Conservation (phyloP, 805 yeast species). For the Nakazawaea wickerhamii region DNA sequence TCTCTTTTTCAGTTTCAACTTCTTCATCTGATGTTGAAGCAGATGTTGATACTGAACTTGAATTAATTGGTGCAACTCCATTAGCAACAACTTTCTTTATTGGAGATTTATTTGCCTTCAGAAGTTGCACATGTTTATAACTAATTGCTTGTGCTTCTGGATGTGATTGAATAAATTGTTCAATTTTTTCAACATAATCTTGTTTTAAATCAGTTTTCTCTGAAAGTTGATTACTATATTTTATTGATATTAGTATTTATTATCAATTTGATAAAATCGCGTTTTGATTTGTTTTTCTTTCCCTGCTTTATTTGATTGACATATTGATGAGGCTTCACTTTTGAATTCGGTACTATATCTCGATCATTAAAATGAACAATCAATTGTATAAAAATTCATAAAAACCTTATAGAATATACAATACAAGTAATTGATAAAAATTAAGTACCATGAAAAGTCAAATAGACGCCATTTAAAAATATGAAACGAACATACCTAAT, state of each 20-base stretch:
- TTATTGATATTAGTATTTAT: background rate
- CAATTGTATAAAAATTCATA: no score
- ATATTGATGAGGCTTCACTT: background rate
- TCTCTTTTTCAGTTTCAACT: slow-evolving; percentile 7
- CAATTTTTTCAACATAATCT: slow-evolving; percentile 12
- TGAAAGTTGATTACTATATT: slow-evolving; percentile 11
- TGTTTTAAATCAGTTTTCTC: slow-evolving; percentile 14
- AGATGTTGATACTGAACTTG: background rate
- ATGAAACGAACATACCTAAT: slow-evolving; percentile 9
- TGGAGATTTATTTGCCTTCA: slow-evolving; percentile 10
- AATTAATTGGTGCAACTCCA: background rate
- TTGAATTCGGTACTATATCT: no score
- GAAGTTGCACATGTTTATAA: slow-evolving; percentile 5
- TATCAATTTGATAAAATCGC: background rate
- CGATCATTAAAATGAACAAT: no score
- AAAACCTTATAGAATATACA: no score
- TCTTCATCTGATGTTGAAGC: slow-evolving; percentile 10
- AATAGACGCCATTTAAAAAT: background rate
- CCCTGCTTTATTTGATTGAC: background rate
- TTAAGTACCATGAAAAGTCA: background rate
- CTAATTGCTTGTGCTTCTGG: slow-evolving; percentile 6
- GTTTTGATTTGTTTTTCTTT: background rate
- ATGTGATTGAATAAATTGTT: slow-evolving; percentile 4
- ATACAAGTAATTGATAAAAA: no score
- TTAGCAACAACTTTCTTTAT: slow-evolving; percentile 1